Percentiles rank a stretch among this genome's conserved stretches.
Conservation (phyloP, 2,329 filamentous ascomycete genomes). For the Trichoderma sp. region DNA sequence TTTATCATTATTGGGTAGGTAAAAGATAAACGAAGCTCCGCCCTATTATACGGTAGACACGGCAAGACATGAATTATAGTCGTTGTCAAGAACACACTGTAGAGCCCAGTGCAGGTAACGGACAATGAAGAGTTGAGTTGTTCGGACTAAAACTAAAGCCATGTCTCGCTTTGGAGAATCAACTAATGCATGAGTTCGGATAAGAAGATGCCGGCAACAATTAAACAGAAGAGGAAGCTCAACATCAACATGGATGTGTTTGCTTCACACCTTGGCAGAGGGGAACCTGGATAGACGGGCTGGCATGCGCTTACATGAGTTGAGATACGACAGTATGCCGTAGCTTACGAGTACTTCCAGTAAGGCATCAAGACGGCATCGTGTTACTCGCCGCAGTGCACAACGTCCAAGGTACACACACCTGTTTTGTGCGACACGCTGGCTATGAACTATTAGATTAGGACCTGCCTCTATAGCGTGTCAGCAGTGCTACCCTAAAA, state of each 20-base stretch:
- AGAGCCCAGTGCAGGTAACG: not conserved
- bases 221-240: not conserved
- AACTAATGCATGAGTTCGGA: not conserved
- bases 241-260: not conserved
- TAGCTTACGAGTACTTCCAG: not conserved
- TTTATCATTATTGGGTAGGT: not conserved
- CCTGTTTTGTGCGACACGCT: not conserved
- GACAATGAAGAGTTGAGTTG: not conserved
- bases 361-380: not conserved
- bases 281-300: not conserved
- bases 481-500: not conserved
- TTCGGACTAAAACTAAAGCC: not conserved
- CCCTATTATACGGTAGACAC: not conserved
- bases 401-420: not conserved
- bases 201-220: not conserved
- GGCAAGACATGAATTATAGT: not conserved
- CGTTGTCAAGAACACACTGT: not conserved
- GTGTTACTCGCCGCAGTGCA: not conserved
- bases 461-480: not conserved
- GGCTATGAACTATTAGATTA: not conserved
- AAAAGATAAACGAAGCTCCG: not conserved
- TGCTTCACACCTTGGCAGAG: not conserved
- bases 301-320: not conserved
- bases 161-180: not conserved
- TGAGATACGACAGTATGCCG: not conserved